Percentiles rank a stretch among this genome's conserved stretches.
These are phyloP conservation scores for Crataegus laevigata DNA, from an alignment of 306 rosid genomes.

Conservation along the genomic window DNA sequence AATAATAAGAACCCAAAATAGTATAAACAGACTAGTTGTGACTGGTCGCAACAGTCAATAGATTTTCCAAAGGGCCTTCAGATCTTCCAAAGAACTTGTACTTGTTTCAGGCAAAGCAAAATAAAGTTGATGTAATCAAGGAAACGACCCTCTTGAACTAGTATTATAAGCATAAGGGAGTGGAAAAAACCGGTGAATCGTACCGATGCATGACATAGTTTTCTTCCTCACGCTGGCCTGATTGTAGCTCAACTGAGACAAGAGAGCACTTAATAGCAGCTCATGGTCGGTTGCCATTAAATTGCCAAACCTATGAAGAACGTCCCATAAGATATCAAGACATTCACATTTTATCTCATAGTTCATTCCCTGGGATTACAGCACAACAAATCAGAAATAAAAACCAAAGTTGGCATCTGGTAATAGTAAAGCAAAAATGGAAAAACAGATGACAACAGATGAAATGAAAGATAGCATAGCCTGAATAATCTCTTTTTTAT, in stretches of 20 bases:
- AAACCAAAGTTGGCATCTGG: not conserved
- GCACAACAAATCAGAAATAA: conserved; percentile 9
- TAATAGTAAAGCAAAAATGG: not conserved
- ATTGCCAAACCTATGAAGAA: conserved; percentile 87
- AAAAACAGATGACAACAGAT: not conserved
- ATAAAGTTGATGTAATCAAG: not conserved
- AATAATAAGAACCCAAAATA: not conserved
- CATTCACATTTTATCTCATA: conserved; percentile 89
- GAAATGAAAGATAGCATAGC: not conserved
- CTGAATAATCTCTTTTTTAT: not conserved
- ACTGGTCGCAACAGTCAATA: not conserved
- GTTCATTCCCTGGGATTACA: conserved; percentile 51
- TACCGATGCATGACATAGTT: conserved; percentile 87
- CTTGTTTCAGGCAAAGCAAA: not conserved
- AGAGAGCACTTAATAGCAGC: conserved; percentile 61
- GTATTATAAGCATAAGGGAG: not conserved
- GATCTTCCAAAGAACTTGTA: not conserved
- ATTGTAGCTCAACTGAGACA: conserved; percentile 81
- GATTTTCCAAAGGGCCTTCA: not conserved
- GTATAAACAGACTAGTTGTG: not conserved
- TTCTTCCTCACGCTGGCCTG: conserved; percentile 88
- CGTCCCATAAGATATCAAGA: conserved; percentile 80
- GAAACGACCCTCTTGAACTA: not conserved
- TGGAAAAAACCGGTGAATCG: conserved; percentile 11
- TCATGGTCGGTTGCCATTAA: conserved; percentile 74